phyloP scores from a whole-genome alignment of 2,329 filamentous ascomycete species.

The Ceratocystiopsis sp. region DNA sequence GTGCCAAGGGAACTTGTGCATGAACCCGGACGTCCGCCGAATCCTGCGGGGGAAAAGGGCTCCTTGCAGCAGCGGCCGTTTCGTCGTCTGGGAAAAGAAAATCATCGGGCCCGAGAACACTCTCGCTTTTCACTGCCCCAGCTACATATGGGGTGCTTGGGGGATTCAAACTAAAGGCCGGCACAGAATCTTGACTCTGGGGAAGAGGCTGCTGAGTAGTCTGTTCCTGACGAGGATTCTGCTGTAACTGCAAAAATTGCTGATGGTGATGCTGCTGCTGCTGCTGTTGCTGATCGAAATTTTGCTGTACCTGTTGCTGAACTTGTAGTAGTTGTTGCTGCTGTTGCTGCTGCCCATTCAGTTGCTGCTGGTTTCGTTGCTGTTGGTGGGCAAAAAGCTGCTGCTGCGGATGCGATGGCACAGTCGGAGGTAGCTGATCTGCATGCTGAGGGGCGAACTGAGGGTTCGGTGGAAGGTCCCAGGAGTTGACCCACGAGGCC shows the following conservation, averaged over 20 bases:
- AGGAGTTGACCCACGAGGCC: constrained; percentile 10
- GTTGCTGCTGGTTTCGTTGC: not conserved
- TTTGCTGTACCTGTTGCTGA: not conserved
- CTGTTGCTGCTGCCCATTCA: not conserved
- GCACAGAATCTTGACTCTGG: not conserved
- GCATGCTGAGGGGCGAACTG: not conserved
- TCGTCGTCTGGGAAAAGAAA: constrained; percentile 11
- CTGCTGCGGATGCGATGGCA: too few species aligned
- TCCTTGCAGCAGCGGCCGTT: not conserved
- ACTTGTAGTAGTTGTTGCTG: not conserved
- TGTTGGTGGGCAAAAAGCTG: not conserved
- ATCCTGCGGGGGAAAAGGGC: too few species aligned
- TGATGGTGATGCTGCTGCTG: too few species aligned
- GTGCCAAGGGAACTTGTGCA: not conserved
- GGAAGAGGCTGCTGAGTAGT: not conserved
- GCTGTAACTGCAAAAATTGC: not conserved
- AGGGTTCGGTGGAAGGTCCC: constrained; percentile 1
- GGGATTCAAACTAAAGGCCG: not conserved
- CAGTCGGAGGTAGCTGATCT: too few species aligned
- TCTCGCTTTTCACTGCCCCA: too few species aligned
- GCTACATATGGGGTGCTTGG: too few species aligned
- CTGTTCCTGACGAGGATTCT: not conserved
- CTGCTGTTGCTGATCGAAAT: not conserved
- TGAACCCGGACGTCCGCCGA: too few species aligned
- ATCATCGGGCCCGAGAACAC: constrained; percentile 5